Percentiles rank a stretch among this genome's conserved stretches.
phyloP scores from a whole-genome alignment of 345 rosid genomes.

The Noccaea caerulescens region DNA sequence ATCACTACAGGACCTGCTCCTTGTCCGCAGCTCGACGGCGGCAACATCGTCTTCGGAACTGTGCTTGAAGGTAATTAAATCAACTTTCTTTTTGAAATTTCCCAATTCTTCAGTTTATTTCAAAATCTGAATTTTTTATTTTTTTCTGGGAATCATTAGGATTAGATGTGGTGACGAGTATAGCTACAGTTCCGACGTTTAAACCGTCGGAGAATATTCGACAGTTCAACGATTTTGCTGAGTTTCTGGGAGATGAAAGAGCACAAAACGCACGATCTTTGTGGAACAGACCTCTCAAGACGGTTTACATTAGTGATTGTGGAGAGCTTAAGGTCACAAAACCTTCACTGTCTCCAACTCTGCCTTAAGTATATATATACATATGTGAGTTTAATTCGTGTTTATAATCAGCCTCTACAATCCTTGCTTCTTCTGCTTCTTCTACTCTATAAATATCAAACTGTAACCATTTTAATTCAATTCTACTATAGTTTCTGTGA shows the following conservation, averaged over 20 bases:
- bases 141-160: conserved; percentile 44
- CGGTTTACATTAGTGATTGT: conserved; percentile 71
- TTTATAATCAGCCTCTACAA: conserved; percentile 10
- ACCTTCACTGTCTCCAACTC: conserved; percentile 70
- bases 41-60: conserved; percentile 87
- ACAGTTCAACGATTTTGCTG: conserved; percentile 72
- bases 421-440: conserved; percentile 8
- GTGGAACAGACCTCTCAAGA: conserved; percentile 83
- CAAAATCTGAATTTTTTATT: background rate
- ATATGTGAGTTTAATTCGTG: background rate
- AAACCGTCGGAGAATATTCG: conserved; percentile 70
- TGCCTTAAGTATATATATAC: conserved; percentile 50
- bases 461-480: background rate
- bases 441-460: background rate
- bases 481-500: background rate
- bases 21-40: conserved; percentile 71
- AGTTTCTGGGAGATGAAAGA: conserved; percentile 84
- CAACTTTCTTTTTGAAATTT: background rate
- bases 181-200: conserved; percentile 77
- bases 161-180: conserved; percentile 76
- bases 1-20: conserved; percentile 93
- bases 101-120: background rate
- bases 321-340: conserved; percentile 82
- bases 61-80: conserved; percentile 70
- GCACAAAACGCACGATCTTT: conserved; percentile 70